Evolutionary conservation across 2,329 filamentous ascomycete genomes (phyloP), one percentile per base, ranked within the genome.

Genomic region (Venturia asperata): DNA sequence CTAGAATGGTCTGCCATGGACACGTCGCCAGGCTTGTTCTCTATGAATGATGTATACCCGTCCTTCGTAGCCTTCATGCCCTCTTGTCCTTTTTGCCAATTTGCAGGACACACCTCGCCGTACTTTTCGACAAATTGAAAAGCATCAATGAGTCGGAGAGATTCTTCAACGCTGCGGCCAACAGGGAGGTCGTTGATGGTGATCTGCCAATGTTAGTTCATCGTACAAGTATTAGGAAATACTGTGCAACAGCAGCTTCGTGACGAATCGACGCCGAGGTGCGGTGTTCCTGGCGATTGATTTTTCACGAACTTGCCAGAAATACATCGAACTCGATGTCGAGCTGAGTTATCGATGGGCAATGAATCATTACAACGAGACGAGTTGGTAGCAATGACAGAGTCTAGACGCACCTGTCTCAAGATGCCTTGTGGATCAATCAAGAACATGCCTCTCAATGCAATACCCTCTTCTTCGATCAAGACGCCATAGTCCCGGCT

Each of bases 121-220:
- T 77, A 77, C 68, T 77, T 76, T 69, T 77, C 76, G 47, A 74
- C 60, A 27, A 64, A 39, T 67, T 80, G 76, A 70, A 82, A 79
- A 34, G 81, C 81, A 67, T 83, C 81, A 64, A 83, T 74, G 42
- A 82, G 73, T 47, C 85, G 83, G 70, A 86, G 79, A 1, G 83
- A 82, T 77, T 88, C 85, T 72, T 86, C 83, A 64, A 87, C 85
- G 69, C 82, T 81, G 69, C 85, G 83, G 67, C 85, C 85, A 68
- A 87, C 84, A 42, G 64, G 58, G 19, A 65, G 41, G 27, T 65
- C 60, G 41, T 65, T 64, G 15, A 65, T 61, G 21, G 64, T 65
- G 58, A 65, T 65, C 64, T 65, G 34, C 21, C 6, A 37, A 15
- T 5, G 49, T 34, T 17, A 55, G 27, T 55, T 15, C 17, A 1